Conservation (phyloP, 495 filamentous ascomycete genomes). For the Penicillium pulvis region DNA sequence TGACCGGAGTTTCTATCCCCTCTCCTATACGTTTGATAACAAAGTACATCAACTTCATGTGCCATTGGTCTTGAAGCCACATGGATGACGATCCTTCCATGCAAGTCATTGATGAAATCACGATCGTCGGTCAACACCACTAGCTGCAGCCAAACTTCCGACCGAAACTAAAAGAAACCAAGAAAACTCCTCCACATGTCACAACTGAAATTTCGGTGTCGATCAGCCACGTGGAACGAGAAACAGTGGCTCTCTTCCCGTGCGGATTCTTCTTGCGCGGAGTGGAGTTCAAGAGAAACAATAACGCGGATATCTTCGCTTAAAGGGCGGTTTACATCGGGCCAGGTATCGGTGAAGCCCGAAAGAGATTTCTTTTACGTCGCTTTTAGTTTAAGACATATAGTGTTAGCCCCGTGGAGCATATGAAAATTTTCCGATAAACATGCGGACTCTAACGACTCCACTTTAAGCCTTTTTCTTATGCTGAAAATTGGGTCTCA, state of each 20-base stretch:
- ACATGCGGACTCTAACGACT: not conserved
- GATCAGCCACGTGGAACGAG: constrained; percentile 12
- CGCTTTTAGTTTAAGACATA: not conserved
- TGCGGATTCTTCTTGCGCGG: not conserved
- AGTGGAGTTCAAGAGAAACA: not conserved
- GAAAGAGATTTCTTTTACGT: not conserved
- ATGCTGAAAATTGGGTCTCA: constrained; percentile 8
- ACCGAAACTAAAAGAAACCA: not conserved
- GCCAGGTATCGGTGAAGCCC: constrained; percentile 1
- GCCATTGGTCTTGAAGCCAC: constrained; percentile 1
- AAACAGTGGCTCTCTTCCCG: not conserved
- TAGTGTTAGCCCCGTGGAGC: not conserved
- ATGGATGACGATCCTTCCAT: constrained; percentile 5
- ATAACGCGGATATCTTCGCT: not conserved
- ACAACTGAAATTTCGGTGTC: not conserved
- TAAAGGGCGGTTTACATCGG: not conserved
- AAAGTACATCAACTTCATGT: not conserved
- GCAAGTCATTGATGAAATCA: constrained; percentile 8
- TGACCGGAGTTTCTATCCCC: no score
- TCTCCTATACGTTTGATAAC: no score
- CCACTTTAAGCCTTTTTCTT: constrained; percentile 5
- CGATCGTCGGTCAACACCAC: constrained; percentile 3
- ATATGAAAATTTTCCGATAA: not conserved
- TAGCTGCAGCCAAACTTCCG: constrained; percentile 4
- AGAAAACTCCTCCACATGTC: not conserved